A percentile compares a stretch with the other conserved stretches of the same genome.
Conservation (phyloP, 2,329 filamentous ascomycete genomes). For the Penicillium sp. region DNA sequence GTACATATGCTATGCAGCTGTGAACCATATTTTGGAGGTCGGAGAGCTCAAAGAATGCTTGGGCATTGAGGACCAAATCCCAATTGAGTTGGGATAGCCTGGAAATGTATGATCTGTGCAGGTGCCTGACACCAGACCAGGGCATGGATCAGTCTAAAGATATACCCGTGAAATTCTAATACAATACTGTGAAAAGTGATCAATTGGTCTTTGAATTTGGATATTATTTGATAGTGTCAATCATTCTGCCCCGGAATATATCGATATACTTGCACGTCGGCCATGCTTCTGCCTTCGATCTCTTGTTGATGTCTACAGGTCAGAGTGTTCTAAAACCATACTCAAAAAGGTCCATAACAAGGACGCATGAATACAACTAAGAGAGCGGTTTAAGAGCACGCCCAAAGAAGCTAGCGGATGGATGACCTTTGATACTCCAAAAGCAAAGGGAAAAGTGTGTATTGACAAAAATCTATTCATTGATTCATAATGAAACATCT, state of each 20-base stretch:
- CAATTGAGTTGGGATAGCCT: background rate
- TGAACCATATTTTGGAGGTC: background rate
- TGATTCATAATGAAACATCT: slow-evolving; percentile 19
- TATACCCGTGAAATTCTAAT: slow-evolving; percentile 17
- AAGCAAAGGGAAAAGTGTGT: slow-evolving; percentile 10
- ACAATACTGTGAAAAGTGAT: background rate
- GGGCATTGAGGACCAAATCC: background rate
- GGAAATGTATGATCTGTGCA: background rate
- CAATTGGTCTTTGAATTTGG: background rate
- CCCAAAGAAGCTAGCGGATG: background rate
- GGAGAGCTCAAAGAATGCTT: background rate
- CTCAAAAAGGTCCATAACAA: no score
- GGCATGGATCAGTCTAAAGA: slow-evolving; percentile 4
- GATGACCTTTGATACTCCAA: background rate
- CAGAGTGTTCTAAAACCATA: background rate
- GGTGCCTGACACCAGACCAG: background rate
- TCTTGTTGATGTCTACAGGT: background rate
- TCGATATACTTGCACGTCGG: background rate
- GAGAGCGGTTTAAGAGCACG: background rate
- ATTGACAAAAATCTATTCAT: slow-evolving; percentile 23
- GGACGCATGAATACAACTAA: no score
- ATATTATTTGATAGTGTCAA: background rate
- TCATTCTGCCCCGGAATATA: background rate
- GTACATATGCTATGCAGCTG: background rate
- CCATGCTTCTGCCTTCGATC: background rate